Percentiles rank a stretch among this genome's conserved stretches.
These are phyloP conservation scores for Cordyceps militaris DNA, from an alignment of 2,329 filamentous ascomycete species.

Conservation along the genomic window DNA sequence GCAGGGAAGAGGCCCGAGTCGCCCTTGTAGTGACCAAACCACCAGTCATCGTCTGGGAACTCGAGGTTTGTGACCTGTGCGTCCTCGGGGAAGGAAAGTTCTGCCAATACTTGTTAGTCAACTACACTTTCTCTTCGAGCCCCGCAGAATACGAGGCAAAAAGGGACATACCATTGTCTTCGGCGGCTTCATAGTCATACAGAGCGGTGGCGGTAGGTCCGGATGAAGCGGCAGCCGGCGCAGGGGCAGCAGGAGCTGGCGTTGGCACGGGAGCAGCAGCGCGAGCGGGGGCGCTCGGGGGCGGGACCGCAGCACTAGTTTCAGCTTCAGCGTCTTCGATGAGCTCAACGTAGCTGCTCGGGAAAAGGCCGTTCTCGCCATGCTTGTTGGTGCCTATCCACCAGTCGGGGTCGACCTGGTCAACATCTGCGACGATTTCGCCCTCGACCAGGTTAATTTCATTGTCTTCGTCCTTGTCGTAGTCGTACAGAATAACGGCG, in stretches of 20 bases:
- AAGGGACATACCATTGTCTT: conserved; percentile 66
- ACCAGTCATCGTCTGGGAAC: conserved; percentile 98
- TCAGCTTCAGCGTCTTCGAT: conserved; percentile 53
- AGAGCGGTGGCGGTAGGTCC: conserved; percentile 72
- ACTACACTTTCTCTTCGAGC: conserved; percentile 6
- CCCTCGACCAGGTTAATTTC: conserved; percentile 88
- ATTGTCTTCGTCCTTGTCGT: conserved; percentile 96
- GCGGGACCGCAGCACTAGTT: conserved; percentile 24
- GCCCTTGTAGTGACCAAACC: conserved; percentile 81
- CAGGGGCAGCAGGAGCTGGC: conserved; percentile 30
- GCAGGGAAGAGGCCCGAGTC: conserved; percentile 76
- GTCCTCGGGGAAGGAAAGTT: conserved; percentile 79
- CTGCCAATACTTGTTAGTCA: conserved; percentile 36
- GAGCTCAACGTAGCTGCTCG: conserved; percentile 93
- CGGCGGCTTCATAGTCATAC: conserved; percentile 95
- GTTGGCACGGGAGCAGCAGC: conserved; percentile 26
- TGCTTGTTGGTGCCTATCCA: conserved; percentile 88
- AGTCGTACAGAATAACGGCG: conserved; percentile 85
- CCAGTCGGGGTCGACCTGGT: conserved; percentile 98
- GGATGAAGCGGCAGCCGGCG: conserved; percentile 29
- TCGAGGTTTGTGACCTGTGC: conserved; percentile 77
- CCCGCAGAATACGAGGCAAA: not conserved
- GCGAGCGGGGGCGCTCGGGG: conserved; percentile 32
- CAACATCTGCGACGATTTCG: conserved; percentile 81
- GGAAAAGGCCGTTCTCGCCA: conserved; percentile 86